Evolutionary conservation across 2,329 filamentous ascomycete genomes (phyloP).

Genomic region (Penicillium paneum): DNA sequence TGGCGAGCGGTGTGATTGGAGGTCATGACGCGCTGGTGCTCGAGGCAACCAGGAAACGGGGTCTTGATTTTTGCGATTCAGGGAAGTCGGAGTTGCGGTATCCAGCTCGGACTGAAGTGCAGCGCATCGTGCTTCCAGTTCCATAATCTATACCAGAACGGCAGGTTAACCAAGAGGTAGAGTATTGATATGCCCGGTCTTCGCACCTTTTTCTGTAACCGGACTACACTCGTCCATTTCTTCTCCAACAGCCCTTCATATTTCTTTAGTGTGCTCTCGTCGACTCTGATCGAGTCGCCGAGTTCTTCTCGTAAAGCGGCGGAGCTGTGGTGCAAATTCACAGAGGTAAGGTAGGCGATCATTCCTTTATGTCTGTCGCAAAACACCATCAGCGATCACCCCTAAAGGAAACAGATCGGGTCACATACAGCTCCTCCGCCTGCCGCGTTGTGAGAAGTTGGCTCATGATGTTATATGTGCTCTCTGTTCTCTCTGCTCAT

Average conservation of each 20-base stretch:
- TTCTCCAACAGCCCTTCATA: conserved; percentile 93
- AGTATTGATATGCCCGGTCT: not conserved
- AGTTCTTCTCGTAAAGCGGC: conserved; percentile 74
- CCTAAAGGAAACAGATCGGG: not conserved
- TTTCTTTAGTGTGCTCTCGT: conserved; percentile 81
- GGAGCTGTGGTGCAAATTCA: conserved; percentile 67
- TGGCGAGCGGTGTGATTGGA: conserved; percentile 76
- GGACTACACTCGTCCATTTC: conserved; percentile 96
- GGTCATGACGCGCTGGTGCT: conserved; percentile 72
- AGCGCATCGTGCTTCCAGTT: conserved; percentile 73
- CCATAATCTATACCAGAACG: conserved; percentile 68
- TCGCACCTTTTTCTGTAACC: conserved; percentile 82
- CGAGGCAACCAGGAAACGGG: conserved; percentile 83
- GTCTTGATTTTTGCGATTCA: conserved; percentile 77
- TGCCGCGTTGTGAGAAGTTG: conserved; percentile 73
- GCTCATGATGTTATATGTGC: conserved; percentile 56
- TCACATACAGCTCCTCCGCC: conserved; percentile 80
- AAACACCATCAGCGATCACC: conserved; percentile 13
- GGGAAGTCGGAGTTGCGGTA: conserved; percentile 73
- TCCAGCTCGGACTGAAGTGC: conserved; percentile 79
- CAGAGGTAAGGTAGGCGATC: conserved; percentile 78
- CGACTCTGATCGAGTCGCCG: conserved; percentile 64
- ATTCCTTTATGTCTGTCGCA: conserved; percentile 79
- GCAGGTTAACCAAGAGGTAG: conserved; percentile 13
- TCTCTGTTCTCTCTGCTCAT: conserved; percentile 14